Evolutionary conservation across 257 asterid species (phyloP).

Genomic region (Solanum okadae): DNA sequence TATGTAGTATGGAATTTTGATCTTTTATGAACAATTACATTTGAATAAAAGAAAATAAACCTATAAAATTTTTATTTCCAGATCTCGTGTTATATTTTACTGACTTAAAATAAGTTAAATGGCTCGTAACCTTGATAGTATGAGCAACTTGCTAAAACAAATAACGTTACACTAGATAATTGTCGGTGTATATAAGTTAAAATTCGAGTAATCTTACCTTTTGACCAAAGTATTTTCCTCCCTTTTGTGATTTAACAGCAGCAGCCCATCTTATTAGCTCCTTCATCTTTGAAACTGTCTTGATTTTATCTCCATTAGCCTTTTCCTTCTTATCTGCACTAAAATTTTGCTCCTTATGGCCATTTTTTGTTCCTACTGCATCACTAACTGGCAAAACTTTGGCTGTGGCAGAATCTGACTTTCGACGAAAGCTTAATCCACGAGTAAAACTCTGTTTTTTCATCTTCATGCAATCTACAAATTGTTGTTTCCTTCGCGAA

Average conservation of each 20-base stretch:
- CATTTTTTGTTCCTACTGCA: slow-evolving; percentile 10
- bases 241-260: slow-evolving; percentile 42
- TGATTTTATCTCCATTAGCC: slow-evolving; percentile 31
- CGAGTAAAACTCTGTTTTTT: slow-evolving; percentile 30
- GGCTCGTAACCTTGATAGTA: background rate
- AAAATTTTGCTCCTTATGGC: slow-evolving; percentile 9
- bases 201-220: slow-evolving; percentile 28
- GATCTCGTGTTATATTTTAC: background rate
- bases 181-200: background rate
- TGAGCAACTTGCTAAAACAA: background rate
- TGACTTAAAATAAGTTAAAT: background rate
- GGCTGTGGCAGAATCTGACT: slow-evolving; percentile 20
- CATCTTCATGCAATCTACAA: slow-evolving; percentile 31
- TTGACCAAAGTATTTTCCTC: slow-evolving; percentile 40
- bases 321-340: slow-evolving; percentile 32
- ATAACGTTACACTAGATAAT: background rate
- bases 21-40: background rate
- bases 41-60: background rate
- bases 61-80: background rate
- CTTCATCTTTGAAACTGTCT: slow-evolving; percentile 51
- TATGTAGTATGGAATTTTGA: background rate
- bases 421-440: slow-evolving; percentile 26
- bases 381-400: slow-evolving; percentile 53
- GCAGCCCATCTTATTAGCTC: slow-evolving; percentile 72
- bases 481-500: slow-evolving; percentile 12